Percentiles rank a stretch among this genome's conserved stretches.
These are phyloP conservation scores for Isochrysis galbana DNA, from an alignment of 78 protist genomes.

Conservation along the genomic window DNA sequence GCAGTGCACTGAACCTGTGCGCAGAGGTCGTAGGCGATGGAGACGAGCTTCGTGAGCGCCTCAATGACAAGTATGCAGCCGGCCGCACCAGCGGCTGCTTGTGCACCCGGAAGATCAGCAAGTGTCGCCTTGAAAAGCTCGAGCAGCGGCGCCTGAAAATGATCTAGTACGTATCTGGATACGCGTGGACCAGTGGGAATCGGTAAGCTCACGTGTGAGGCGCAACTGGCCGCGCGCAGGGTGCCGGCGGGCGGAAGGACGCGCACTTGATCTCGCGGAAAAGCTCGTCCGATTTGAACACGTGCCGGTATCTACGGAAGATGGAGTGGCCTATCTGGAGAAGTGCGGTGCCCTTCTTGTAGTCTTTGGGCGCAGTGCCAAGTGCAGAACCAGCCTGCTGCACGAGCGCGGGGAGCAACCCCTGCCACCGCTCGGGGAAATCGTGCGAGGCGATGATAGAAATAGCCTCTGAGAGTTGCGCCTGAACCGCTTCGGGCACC, in stretches of 20 bases:
- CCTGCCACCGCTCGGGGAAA: constrained; percentile 42
- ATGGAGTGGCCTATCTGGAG: constrained; percentile 41
- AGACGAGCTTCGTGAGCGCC: neutral
- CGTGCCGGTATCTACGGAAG: constrained; percentile 29
- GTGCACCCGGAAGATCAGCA: neutral
- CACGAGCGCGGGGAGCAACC: constrained; percentile 27
- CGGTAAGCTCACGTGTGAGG: too few relatives aligned
- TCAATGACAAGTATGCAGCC: neutral
- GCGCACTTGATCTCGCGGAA: constrained; percentile 29
- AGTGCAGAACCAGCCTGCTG: neutral
- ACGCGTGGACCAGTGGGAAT: too few relatives aligned
- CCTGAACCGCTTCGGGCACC: constrained; percentile 17
- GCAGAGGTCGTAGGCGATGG: neutral
- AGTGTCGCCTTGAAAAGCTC: neutral
- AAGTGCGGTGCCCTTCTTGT: neutral
- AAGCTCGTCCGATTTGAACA: constrained; percentile 43
- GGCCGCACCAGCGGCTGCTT: neutral
- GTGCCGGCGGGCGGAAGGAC: too few relatives aligned
- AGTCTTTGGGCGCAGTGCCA: neutral
- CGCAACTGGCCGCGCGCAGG: too few relatives aligned
- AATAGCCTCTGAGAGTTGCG: constrained; percentile 49
- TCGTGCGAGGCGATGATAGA: constrained; percentile 14
- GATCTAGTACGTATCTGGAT: constrained; percentile 29
- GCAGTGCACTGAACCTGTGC: neutral
- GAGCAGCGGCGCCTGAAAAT: constrained; percentile 35